Evolutionary conservation across 495 filamentous ascomycete species (phyloP).

Genomic region (Apodospora peruviana): DNA sequence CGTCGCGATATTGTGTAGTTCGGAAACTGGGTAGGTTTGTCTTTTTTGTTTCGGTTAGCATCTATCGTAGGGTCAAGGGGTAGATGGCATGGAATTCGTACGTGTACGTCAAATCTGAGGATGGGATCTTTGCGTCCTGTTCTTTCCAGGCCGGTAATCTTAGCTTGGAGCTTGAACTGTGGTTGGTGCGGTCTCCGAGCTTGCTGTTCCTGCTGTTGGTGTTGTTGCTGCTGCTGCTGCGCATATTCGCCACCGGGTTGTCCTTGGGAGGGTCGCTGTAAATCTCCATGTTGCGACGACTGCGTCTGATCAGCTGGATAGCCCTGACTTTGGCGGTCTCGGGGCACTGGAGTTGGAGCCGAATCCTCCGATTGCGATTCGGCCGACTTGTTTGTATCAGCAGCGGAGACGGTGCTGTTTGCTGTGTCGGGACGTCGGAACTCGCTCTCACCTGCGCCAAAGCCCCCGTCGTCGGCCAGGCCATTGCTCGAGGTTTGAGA

Average conservation of each 20-base stretch:
- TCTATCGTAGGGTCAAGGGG: background rate
- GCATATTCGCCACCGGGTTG: conserved; percentile 26
- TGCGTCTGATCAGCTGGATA: conserved; percentile 11
- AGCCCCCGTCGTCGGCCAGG: conserved; percentile 34
- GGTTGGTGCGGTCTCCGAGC: conserved; percentile 48
- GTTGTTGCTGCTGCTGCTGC: conserved; percentile 33
- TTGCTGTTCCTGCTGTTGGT: conserved; percentile 41
- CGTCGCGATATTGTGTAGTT: conserved; percentile 96
- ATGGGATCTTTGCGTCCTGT: conserved; percentile 94
- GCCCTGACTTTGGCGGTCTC: conserved; percentile 7
- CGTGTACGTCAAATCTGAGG: conserved; percentile 93
- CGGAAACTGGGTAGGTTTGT: conserved; percentile 97
- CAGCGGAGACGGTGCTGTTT: conserved; percentile 28
- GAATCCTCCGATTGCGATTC: conserved; percentile 11
- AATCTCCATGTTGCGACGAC: conserved; percentile 16
- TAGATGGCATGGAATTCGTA: conserved; percentile 29
- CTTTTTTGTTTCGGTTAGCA: conserved; percentile 38
- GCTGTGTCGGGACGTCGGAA: conserved; percentile 35
- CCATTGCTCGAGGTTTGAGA: conserved; percentile 29
- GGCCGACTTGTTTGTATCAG: conserved; percentile 10
- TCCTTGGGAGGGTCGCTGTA: conserved; percentile 16
- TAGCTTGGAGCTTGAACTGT: conserved; percentile 82
- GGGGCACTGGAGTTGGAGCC: conserved; percentile 2
- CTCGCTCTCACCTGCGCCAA: conserved; percentile 24
- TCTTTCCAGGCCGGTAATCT: conserved; percentile 87